A percentile compares a stretch with the other conserved stretches of the same genome.
Evolutionary conservation across 129 eudicot species (phyloP).

Genomic region (Heracleum sosnowskyi): DNA sequence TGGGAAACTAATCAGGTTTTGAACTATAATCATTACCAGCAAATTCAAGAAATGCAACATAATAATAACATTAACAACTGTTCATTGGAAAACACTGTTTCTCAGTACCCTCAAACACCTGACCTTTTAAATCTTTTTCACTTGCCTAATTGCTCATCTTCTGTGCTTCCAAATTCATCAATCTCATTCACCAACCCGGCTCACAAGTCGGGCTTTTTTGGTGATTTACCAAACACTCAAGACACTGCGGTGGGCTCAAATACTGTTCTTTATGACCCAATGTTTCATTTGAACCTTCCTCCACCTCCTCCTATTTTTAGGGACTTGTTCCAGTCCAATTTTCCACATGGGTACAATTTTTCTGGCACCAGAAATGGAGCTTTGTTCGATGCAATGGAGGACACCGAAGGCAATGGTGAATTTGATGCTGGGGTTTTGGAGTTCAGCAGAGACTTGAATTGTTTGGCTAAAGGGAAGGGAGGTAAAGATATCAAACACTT

Average conservation of each 20-base stretch:
- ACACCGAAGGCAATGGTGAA: slow-evolving; percentile 20
- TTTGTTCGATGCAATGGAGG: slow-evolving; percentile 31
- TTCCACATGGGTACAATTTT: slow-evolving; percentile 4
- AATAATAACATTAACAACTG: slow-evolving; percentile 14
- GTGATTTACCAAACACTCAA: slow-evolving; percentile 15
- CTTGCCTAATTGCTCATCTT: slow-evolving; percentile 42
- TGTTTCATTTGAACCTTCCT: slow-evolving; percentile 24
- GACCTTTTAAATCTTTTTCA: slow-evolving; percentile 64
- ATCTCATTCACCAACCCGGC: slow-evolving; percentile 34
- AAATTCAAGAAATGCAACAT: slow-evolving; percentile 24
- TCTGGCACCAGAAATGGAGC: slow-evolving; percentile 13
- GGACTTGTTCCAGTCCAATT: slow-evolving; percentile 36
- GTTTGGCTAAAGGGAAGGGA: slow-evolving; percentile 16
- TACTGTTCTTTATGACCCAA: slow-evolving; percentile 8
- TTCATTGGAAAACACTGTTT: slow-evolving; percentile 7
- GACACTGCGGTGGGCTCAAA: not conserved
- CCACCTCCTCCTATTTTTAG: slow-evolving; percentile 40
- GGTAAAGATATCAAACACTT: slow-evolving; percentile 38
- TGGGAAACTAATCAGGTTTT: slow-evolving; percentile 20
- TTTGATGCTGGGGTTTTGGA: slow-evolving; percentile 33
- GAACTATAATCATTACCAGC: slow-evolving; percentile 12
- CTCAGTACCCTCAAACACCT: slow-evolving; percentile 42
- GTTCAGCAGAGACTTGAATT: slow-evolving; percentile 25
- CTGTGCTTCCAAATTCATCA: slow-evolving; percentile 38
- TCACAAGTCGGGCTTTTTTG: slow-evolving; percentile 13